Base-by-base conservation (phyloP, 2,329 filamentous ascomycete species). In the Xylaria digitata region DNA sequence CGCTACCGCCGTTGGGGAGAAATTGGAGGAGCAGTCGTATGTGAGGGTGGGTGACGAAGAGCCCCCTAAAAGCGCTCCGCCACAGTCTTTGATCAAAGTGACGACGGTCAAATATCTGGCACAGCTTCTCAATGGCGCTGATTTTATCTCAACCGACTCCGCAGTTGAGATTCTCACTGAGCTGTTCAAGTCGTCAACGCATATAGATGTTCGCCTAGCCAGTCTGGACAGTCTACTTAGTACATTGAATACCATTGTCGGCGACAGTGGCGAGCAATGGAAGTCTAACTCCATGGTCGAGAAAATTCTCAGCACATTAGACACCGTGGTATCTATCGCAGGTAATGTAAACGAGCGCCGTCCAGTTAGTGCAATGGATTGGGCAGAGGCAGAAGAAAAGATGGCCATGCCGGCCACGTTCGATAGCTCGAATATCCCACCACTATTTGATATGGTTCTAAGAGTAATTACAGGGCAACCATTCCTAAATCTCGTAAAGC, bases 21-120 rank as follows among this genome's bases (percentile, higher is more conserved):
- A 66, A 30, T 46, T 69, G 17, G 66, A 69, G 32, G 66, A 66
- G 19, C 66, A 69, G 46, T 69, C 63, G 6, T 66, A 66, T 46
- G 63, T 66, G 13, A 69, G 50, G 30, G 60, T 66, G 32, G 66
- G 66, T 34, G 63, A 66, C n/a, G 49, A 52, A 37, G 59, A 63
- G 9, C 54, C 59, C 7, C 34, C 55, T 1, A 62, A 63, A 52
- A 59, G 34, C 19, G 58, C 63, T 23, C 66, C 66, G 6, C 66
- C 66, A 34, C n/a, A 34, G 23, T 69, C 63, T 46, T 6, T 69
- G 1, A 58, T 69, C 45, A 69, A 66, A 23, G 66, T 69, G 34
- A 23, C 66, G n/a, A 69, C 66, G 8, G 52, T 61, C 26, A 69
- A 69, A 50, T 66, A 69, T 50, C 50, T 69, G 9, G 66, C 66